Conservation (phyloP, 441 rosid species). For the Croton laevigatus region DNA sequence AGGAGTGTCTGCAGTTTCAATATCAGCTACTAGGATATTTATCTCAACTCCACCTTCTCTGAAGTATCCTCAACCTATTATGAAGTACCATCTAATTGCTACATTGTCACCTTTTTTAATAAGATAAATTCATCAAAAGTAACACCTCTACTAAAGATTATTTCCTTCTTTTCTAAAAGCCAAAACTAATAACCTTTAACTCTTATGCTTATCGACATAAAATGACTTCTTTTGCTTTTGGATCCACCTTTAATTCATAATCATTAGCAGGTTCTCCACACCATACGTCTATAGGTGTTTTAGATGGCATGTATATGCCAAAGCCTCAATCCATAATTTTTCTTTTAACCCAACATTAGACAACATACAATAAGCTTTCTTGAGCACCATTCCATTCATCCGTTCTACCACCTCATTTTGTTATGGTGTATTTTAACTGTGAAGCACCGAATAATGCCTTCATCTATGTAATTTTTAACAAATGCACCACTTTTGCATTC, state of each 20-base stretch:
- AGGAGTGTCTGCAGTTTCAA: no score
- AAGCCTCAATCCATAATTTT: neutral
- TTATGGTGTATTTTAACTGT: neutral
- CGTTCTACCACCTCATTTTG: neutral
- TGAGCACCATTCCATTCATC: neutral
- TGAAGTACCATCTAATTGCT: neutral
- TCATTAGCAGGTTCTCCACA: neutral
- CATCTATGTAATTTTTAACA: neutral
- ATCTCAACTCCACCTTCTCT: no score
- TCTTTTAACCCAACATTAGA: constrained; percentile 2
- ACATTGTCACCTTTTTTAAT: neutral
- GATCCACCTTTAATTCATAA: no score
- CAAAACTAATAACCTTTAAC: no score
- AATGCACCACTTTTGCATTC: neutral
- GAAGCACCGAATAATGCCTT: neutral
- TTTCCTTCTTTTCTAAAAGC: no score
- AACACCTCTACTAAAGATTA: neutral
- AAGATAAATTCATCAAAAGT: neutral
- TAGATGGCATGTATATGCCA: neutral
- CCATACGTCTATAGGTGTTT: neutral
- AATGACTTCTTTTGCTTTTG: no score
- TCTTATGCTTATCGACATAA: no score
- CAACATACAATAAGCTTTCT: neutral
- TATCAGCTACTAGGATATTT: no score
- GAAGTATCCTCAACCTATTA: neutral